A percentile compares a stretch with the other conserved stretches of the same genome.
Evolutionary conservation across 2,329 filamentous ascomycete genomes (phyloP).

Genomic region (Colletotrichum lupini): DNA sequence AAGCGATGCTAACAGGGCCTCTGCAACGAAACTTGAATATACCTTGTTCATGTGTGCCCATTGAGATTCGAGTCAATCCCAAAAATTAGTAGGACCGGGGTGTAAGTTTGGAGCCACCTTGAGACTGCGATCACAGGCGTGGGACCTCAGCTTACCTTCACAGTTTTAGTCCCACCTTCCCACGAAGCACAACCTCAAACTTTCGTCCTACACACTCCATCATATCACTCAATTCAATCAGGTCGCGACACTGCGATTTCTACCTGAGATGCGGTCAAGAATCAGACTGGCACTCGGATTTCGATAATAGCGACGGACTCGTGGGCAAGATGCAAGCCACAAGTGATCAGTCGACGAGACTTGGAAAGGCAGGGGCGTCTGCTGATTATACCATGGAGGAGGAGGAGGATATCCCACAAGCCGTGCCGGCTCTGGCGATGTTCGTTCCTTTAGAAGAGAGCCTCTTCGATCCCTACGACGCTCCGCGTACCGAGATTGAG

Average conservation of each 20-base stretch:
- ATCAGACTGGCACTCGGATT: background rate
- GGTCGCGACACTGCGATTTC: background rate
- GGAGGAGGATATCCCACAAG: conserved; percentile 37
- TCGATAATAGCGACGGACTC: background rate
- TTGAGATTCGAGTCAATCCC: background rate
- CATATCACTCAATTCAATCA: background rate
- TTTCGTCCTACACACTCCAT: background rate
- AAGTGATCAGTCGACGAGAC: background rate
- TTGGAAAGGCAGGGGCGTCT: background rate
- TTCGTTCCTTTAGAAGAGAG: conserved; percentile 48
- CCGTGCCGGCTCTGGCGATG: conserved; percentile 37
- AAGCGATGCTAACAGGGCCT: background rate
- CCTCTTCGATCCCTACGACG: conserved; percentile 41
- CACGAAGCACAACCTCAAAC: background rate
- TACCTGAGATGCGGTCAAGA: background rate
- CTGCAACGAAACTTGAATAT: background rate
- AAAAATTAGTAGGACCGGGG: background rate
- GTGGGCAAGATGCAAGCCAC: background rate
- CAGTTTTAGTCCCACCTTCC: background rate
- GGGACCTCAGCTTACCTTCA: background rate
- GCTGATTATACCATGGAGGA: conserved; percentile 9
- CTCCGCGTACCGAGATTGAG: conserved; percentile 42
- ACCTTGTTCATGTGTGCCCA: background rate
- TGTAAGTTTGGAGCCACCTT: background rate
- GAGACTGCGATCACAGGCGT: background rate